Base-by-base conservation (phyloP, 208 protist genomes). In the Trypanosoma caninum region DNA sequence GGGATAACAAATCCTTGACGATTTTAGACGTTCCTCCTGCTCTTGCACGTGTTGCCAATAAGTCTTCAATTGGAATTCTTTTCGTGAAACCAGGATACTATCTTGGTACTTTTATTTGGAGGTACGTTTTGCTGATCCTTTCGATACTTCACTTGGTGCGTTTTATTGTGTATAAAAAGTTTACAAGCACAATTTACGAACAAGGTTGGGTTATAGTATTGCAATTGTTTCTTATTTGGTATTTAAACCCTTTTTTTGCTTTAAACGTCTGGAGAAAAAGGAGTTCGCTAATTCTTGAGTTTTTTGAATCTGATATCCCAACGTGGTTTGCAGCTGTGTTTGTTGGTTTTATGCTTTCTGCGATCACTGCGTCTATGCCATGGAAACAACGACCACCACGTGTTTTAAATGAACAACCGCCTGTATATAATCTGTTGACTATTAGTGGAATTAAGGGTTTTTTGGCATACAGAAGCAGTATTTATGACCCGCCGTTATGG, bases 351-450 rank as follows among this genome's bases (percentile, higher is more conserved):
- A 93, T 93, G 80, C 72, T 91, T 55, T 84, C 85, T 27, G 78
- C 91, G n/a, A 84, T 94, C 53, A 91, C 82, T 5, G 79, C 86
- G 20, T 88, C 89, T 5, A 86, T 91, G 81, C 50, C 59, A 28
- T 91, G 85, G 79, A 42, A 33, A 28, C 65, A 53, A 50, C 47
- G 41, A 14, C 1, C 14, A 20, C n/a, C n/a, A n/a, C n/a, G n/a
- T n/a, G n/a, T n/a, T n/a, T n/a, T n/a, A n/a, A 14, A 41, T 23
- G 44, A 25, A 1, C 66, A 65, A 38, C 27, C 35, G 13, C 2
- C 31, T 50, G 28, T 38, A 27, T 37, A 35, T 28, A 60, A 55
- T 18, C 31, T 69, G 18, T 56, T 38, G 34, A 52, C 23, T 46
- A 10, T 72, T 18, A 44, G 27, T 10, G 33, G 51, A 7, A 56